These are phyloP conservation scores for Jamesozyma rosinii DNA, from an alignment of 805 yeast genomes.

Conservation along the genomic window DNA sequence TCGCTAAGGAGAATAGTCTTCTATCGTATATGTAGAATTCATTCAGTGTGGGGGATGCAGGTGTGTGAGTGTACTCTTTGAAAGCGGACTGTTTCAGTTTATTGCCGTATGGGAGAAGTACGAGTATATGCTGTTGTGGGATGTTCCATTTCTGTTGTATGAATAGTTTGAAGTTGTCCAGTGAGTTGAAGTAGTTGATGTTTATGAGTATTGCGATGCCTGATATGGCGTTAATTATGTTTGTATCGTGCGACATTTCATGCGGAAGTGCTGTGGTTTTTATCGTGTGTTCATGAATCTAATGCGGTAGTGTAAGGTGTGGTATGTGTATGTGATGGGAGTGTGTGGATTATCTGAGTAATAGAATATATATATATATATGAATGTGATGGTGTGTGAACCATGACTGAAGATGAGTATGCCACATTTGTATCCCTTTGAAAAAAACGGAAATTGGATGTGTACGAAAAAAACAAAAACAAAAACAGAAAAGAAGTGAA, in stretches of 20 bases:
- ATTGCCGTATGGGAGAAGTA: slow-evolving; percentile 58
- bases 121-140: slow-evolving; percentile 35
- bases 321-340: too few relatives aligned
- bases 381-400: too few relatives aligned
- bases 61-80: slow-evolving; percentile 15
- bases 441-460: too few relatives aligned
- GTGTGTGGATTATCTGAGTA: too few relatives aligned
- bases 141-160: slow-evolving; percentile 36
- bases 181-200: slow-evolving; percentile 32
- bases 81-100: slow-evolving; percentile 36
- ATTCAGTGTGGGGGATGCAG: slow-evolving; percentile 2
- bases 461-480: too few relatives aligned
- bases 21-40: slow-evolving; percentile 53
- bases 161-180: slow-evolving; percentile 37
- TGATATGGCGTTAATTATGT: slow-evolving; percentile 36
- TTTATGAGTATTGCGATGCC: slow-evolving; percentile 34
- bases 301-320: neutral
- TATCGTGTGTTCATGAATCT: neutral
- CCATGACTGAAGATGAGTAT: too few relatives aligned
- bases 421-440: too few relatives aligned
- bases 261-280: too few relatives aligned
- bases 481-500: too few relatives aligned
- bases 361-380: too few relatives aligned
- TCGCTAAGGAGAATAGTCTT: slow-evolving; percentile 38
- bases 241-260: slow-evolving; percentile 5